Evolutionary conservation across 2,329 filamentous ascomycete genomes (phyloP), one percentile per base, ranked within the genome.

Genomic region (Penicillium olsonii): DNA sequence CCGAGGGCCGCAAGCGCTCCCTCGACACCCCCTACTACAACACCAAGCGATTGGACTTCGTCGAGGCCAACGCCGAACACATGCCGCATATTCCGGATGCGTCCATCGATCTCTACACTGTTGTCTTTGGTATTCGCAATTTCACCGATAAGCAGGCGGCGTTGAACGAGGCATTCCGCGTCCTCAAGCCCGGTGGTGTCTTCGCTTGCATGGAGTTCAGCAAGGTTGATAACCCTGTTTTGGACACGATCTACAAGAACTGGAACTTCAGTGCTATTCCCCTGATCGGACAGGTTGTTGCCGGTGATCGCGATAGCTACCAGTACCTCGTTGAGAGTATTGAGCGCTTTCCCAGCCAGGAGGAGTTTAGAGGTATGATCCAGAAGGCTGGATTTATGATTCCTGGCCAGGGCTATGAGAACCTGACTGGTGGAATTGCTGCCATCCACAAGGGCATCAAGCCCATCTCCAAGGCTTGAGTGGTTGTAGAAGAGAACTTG

Each of bases 311-410:
- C 48, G 92, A 95, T 66, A 96, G 90, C 69, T 99, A 99, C 72
- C 94, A 99, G 78, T 99, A 99, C 73, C 79, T 99, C 9, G 94
- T 99, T 9, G 94, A 99, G 79, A 96, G 92, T 71, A 99, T 99
- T 70, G 92, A 96, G 74, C 79, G 83, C 40, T 97, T 97, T 68
- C 95, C 94, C 0, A 87, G 78, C 59, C 95, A 99, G 76, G 80
- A 84, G 44, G 84, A 90, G 59, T 99, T 95, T 67, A 82, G 86
- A 57, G 80, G 83, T 27, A 75, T 75, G 72, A 74, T 75, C 51
- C 68, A 71, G 55, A 67, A 69, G 53, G 92, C 90, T 3, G 92
- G 92, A 1, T 99, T 99, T 66, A 77, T 88, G 55, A 84, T 95
- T 37, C 90, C 88, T 1, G 91, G 88, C 1, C 74, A 84, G 44